These are phyloP conservation scores for Rhipidocladum racemiflorum DNA, from an alignment of 176 grass and related monocot species.

Conservation along the genomic window DNA sequence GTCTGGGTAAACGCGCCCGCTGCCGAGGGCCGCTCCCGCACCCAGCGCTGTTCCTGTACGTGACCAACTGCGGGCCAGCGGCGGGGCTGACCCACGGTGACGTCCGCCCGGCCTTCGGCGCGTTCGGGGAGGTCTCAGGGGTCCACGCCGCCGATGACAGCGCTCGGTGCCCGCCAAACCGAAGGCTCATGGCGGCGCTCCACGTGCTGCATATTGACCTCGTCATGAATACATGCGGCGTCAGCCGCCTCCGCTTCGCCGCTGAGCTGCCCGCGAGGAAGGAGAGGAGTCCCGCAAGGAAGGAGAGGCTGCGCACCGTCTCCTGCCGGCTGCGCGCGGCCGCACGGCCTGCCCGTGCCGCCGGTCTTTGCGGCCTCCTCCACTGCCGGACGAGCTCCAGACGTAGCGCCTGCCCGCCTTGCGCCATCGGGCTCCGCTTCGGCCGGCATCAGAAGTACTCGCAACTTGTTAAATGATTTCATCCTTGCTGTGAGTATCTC, in stretches of 20 bases:
- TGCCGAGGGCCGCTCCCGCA: neutral
- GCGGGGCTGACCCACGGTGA: conserved; percentile 61
- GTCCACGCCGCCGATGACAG: conserved; percentile 64
- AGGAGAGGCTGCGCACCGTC: no score
- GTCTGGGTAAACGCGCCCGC: conserved; percentile 50
- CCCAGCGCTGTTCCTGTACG: conserved; percentile 54
- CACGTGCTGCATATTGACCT: no score
- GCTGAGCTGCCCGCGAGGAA: no score
- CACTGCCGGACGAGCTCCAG: no score
- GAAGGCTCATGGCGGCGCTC: conserved; percentile 40
- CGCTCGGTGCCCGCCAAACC: conserved; percentile 52
- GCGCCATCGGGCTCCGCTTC: no score
- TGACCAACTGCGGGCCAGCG: conserved; percentile 85
- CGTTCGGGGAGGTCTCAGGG: conserved; percentile 60
- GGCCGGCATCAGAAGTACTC: neutral
- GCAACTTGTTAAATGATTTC: conserved; percentile 19
- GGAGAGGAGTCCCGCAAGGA: no score
- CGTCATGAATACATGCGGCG: no score
- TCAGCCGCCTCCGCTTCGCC: no score
- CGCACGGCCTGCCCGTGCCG: no score
- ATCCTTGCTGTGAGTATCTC: conserved; percentile 11
- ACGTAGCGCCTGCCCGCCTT: no score
- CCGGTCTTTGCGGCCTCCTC: no score
- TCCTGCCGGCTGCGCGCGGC: no score
- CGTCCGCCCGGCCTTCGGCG: conserved; percentile 50